A percentile compares a stretch with the other conserved stretches of the same genome.
These are phyloP conservation scores for Plasmodium malariae DNA, from an alignment of 169 alveolate species.

Conservation along the genomic window DNA sequence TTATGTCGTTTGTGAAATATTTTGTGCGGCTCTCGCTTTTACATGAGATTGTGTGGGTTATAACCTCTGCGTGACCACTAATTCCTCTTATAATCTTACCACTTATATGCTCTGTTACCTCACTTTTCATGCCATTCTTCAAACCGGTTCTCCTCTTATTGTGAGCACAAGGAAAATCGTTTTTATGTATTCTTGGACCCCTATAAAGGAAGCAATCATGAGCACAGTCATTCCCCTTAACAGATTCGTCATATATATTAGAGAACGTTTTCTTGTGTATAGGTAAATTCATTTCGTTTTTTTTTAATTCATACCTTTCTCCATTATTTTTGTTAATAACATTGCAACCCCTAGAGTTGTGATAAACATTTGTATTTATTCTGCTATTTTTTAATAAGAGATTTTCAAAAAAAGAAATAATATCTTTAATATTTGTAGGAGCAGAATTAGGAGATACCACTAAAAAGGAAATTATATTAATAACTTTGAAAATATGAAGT, in stretches of 20 bases:
- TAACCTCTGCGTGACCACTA: too few relatives aligned
- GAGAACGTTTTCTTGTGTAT: background rate
- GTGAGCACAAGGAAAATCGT: too few relatives aligned
- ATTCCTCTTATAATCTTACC: too few relatives aligned
- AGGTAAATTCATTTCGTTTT: background rate
- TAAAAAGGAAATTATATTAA: slow-evolving; percentile 38
- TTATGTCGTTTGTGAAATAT: slow-evolving; percentile 32
- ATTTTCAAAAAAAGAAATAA: slow-evolving; percentile 43
- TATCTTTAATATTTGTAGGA: slow-evolving; percentile 36
- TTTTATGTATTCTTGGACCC: too few relatives aligned
- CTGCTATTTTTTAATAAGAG: slow-evolving; percentile 13
- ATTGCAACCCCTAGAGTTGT: background rate
- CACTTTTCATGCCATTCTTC: too few relatives aligned
- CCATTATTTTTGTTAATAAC: background rate
- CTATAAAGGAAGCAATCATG: too few relatives aligned
- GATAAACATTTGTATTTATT: background rate
- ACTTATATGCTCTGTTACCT: too few relatives aligned
- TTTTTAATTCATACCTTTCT: background rate
- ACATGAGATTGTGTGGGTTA: too few relatives aligned
- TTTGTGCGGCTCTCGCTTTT: too few relatives aligned
- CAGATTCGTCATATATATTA: too few relatives aligned
- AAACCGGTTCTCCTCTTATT: too few relatives aligned
- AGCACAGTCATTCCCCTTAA: too few relatives aligned
- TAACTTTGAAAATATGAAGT: slow-evolving; percentile 55
- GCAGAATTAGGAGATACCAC: slow-evolving; percentile 23